Evolutionary conservation across 352 stramenopile genomes (phyloP).

Genomic region (Pythium plurisporium): DNA sequence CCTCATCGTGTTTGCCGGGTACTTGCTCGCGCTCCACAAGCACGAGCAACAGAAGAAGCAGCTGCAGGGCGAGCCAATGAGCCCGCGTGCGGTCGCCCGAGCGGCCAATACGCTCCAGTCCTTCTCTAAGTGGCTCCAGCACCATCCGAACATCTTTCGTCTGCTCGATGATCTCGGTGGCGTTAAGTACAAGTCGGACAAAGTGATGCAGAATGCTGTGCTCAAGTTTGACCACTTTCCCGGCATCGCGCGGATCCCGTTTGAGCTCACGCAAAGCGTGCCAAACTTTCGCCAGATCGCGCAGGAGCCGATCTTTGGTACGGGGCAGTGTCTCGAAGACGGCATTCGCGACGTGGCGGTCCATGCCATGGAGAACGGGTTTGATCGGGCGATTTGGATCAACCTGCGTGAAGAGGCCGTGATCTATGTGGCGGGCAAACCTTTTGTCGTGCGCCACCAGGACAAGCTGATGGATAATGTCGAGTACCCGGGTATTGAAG

Average conservation of each 20-base stretch:
- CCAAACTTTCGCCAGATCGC: constrained; percentile 85
- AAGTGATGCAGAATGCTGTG: constrained; percentile 75
- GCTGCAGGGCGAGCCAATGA: constrained; percentile 14
- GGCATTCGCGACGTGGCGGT: constrained; percentile 67
- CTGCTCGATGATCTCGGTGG: constrained; percentile 72
- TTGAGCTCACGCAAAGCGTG: constrained; percentile 59
- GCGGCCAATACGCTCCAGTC: constrained; percentile 30
- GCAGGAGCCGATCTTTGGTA: constrained; percentile 82
- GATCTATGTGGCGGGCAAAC: constrained; percentile 83
- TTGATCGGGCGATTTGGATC: constrained; percentile 83
- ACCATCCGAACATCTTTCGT: constrained; percentile 66
- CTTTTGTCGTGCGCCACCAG: constrained; percentile 80
- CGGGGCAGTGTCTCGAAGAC: constrained; percentile 69
- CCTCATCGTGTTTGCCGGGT: constrained; percentile 83
- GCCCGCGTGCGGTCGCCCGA: background rate
- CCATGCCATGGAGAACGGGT: constrained; percentile 39
- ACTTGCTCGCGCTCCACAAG: constrained; percentile 45
- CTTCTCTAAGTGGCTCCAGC: constrained; percentile 82
- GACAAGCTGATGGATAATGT: constrained; percentile 85
- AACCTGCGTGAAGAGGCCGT: constrained; percentile 90
- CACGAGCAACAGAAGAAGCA: constrained; percentile 10
- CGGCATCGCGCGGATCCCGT: constrained; percentile 62
- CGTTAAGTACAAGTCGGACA: constrained; percentile 79
- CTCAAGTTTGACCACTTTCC: constrained; percentile 91
- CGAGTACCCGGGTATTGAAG: constrained; percentile 86